Base-by-base conservation (phyloP, 2,329 filamentous ascomycete species). In the Lasiodiplodia citricola region DNA sequence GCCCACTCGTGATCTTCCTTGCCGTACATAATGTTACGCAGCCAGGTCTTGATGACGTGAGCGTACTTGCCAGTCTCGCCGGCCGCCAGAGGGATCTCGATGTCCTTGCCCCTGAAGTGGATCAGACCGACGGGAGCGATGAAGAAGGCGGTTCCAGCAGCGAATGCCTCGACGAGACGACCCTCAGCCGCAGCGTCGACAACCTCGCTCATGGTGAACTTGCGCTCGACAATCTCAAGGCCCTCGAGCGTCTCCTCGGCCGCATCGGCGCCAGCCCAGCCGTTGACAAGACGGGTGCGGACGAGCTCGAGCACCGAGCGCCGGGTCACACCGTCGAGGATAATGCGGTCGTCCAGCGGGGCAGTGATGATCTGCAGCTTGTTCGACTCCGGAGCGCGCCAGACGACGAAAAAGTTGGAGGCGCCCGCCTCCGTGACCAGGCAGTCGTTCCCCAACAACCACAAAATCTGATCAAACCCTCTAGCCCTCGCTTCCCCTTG, bases 391-490 rank as follows among this genome's bases (percentile, higher is more conserved):
- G 85, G 87, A 57, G 86, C 87, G 76, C 85, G 87, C 92, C 91
- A 94, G 14, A 97, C 84, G 8, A 97, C 85, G 76, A 97, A 97
- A 83, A 97, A 97, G 82, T 97, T 97, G 75, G 89, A 92, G 14
- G 93, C 94, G 4, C 94, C 94, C 2, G 94, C 94, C 83, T 97
- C 94, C 2, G 94, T 97, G 71, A 96, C 94, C 77, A 88, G 88
- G 65, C 87, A 88, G 73, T 95, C 86, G 51, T 87, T 80, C 1
- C 93, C 93, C 75, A 97, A 96, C 63, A 97, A 86, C 94, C 94
- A 97, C n/a, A 97, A 87, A 68, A 97, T 91, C 85, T 97, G 95
- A 76, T 95, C 88, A 81, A 89, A 97, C 0, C 95, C 94, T 51
- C 87, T 82, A 13, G 83, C 83, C 68, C 89, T 84, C 3, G 94